Base-by-base conservation (phyloP, 257 asterid species). In the Eustoma russellianum region DNA sequence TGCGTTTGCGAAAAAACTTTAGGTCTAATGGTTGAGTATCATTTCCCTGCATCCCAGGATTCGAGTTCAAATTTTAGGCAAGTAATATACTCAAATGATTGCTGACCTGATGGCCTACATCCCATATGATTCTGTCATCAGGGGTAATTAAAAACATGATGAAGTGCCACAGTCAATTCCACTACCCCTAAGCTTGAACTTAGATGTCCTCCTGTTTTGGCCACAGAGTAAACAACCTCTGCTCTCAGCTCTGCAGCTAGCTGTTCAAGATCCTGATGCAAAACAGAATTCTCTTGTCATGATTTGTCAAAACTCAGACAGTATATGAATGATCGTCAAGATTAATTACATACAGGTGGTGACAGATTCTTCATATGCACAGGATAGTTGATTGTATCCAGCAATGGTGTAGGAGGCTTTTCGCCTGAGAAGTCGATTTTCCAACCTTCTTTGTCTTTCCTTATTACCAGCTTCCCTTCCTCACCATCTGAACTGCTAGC, bases 61-160 rank as follows among this genome's bases (percentile, higher is more conserved):
- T n/a, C n/a, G n/a, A n/a, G n/a, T n/a, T n/a, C n/a, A n/a, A n/a
- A 2, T 24, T 1, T 24, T 4, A 0, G 1, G 30, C 1, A 24
- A 24, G 13, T 52, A 6, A 52, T 6, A 41, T 53, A n/a, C 33
- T 19, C 24, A 12, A 8, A 5, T 17, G 8, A 17, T 48, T 41
- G 24, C 19, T 47, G 19, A 85, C 95, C 82, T 86, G 96, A 71
- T 86, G 94, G 55, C 91, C 94, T 5, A 87, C 91, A 69, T 87
- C 96, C 96, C 96, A 87, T 8, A 87, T 77, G n/a, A 87, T 83
- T 62, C 59, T 83, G 57, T 87, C 96, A 2, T 75, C 78, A 2
- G 96, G 94, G 28, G 83, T 48, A 4, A 17, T 83, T 66, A 61
- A 86, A 86, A 62, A 86, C 96, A 74, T 83, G 88, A 65, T 83